Base-by-base conservation (phyloP, 2,329 filamentous ascomycete species). In the Curvularia sp. region DNA sequence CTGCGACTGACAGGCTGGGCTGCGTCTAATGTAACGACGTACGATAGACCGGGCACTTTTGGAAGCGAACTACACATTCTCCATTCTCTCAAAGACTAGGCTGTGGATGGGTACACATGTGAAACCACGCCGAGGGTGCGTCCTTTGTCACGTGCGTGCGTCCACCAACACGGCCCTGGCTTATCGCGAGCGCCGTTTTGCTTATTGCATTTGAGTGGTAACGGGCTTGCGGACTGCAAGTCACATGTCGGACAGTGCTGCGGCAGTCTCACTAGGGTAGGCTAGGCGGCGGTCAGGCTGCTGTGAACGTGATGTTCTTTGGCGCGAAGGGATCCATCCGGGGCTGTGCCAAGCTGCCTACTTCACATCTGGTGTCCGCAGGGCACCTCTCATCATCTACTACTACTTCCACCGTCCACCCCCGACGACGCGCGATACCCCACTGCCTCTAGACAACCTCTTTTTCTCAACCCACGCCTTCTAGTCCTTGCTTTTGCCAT, bases 371-470 rank as follows among this genome's bases (percentile, higher is more conserved):
- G 56, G 65, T 63, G 63, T 63, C 61, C 58, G 55, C 60, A 57
- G 41, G 43, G 61, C 58, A 60, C 59, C 53, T 49, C 30, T 9
- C 62, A 53, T 57, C 62, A n/a, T 51, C 47, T 61, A 59, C 60
- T 55, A 60, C 52, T 49, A 65, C 63, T 28, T 28, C 26, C 26
- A 28, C 66, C 67, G 60, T 62, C 70, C 61, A 65, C 68, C 62
- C 41, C 53, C 70, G 65, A 57, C 62, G 53, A 63, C 63, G 52
- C 62, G 47, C 68, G 58, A 68, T 65, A 70, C 62, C 64, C 68
- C 61, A 63, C 53, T 58, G 51, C 57, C 50, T 53, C 51, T 51
- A 53, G 44, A 46, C 57, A 60, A 56, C 52, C 49, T 61, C 24
- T 53, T 62, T 52, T 30, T 30, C 44, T 28, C 42, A 28, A 62